Percentiles rank a stretch among this genome's conserved stretches.
Conservation (phyloP, 129 eudicot genomes). For the Flaveria ramosissima region DNA sequence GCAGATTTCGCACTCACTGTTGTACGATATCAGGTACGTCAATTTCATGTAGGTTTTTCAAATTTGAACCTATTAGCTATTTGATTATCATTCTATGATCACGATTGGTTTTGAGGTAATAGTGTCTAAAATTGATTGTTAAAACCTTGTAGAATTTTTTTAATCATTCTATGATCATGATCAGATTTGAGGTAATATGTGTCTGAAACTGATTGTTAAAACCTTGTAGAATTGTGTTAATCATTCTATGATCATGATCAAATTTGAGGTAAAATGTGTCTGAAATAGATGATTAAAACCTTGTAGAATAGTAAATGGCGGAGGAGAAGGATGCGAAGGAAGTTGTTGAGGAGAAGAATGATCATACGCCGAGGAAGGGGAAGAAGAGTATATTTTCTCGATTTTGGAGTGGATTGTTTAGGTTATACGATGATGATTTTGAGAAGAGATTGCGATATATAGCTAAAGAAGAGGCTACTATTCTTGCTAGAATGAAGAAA, state of each 20-base stretch:
- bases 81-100: not conserved
- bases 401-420: conserved; percentile 63
- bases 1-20: conserved; percentile 6
- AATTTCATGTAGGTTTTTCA: conserved; percentile 21
- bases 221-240: not conserved
- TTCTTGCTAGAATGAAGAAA: conserved; percentile 68
- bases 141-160: conserved; percentile 7
- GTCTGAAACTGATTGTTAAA: not conserved
- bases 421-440: conserved; percentile 67
- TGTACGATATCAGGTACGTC: conserved; percentile 25
- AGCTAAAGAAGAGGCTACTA: conserved; percentile 72
- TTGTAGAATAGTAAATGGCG: conserved; percentile 29
- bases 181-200: not conserved
- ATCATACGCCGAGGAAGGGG: conserved; percentile 48
- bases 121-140: not conserved
- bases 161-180: not conserved
- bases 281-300: not conserved
- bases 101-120: not conserved
- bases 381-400: conserved; percentile 68
- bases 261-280: not conserved
- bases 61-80: not conserved
- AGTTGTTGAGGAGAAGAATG: conserved; percentile 38
- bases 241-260: not conserved
- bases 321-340: conserved; percentile 39
- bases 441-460: conserved; percentile 73